Conservation (phyloP, 108 stramenopile species). For the Stephanodiscus triporus region DNA sequence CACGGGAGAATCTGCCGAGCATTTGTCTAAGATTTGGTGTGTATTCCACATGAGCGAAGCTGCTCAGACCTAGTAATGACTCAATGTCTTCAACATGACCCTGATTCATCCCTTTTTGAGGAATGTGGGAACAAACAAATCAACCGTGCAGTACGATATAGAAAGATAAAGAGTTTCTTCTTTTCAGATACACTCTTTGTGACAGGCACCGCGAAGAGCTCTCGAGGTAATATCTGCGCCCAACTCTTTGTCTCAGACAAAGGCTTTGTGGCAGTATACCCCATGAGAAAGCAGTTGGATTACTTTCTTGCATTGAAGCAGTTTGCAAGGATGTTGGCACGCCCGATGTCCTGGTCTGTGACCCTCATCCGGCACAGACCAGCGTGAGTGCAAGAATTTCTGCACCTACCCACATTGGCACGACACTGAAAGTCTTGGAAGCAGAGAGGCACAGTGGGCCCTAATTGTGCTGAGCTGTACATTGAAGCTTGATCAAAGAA, state of each 20-base stretch:
- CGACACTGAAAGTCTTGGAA: constrained; percentile 29
- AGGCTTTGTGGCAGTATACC: not conserved
- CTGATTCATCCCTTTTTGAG: no score
- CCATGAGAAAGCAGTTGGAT: not conserved
- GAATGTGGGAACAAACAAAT: no score
- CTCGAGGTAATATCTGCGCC: no score
- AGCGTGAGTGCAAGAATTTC: not conserved
- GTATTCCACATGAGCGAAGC: no score
- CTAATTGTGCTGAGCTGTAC: constrained; percentile 45
- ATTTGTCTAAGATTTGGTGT: no score
- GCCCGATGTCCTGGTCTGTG: not conserved
- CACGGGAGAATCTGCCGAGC: no score
- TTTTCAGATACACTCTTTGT: no score
- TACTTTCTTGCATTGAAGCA: not conserved
- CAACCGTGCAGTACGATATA: no score
- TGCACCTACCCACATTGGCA: constrained; percentile 30
- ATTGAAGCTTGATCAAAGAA: constrained; percentile 45
- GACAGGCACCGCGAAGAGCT: no score
- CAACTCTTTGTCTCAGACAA: not conserved
- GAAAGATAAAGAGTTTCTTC: no score
- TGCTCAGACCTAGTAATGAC: no score
- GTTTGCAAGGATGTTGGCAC: constrained; percentile 4
- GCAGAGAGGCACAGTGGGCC: constrained; percentile 45
- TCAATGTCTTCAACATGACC: no score
- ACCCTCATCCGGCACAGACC: not conserved